Evolutionary conservation across 2,329 filamentous ascomycete species (phyloP).

Genomic region (Triangularia verruculosa): DNA sequence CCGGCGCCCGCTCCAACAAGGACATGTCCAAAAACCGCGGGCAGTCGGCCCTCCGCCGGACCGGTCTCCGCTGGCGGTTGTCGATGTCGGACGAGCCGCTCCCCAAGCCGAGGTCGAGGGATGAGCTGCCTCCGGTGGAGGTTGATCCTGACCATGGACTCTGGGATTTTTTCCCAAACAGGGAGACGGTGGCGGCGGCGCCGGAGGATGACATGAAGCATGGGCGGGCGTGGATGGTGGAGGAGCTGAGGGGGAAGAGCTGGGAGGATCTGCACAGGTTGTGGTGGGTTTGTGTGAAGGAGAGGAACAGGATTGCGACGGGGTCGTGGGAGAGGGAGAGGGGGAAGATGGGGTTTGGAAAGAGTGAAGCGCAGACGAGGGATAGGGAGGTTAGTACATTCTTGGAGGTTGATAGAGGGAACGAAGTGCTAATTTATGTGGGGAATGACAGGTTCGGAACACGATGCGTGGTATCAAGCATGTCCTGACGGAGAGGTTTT

Average conservation of each 20-base stretch:
- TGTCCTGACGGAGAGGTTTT: constrained; percentile 80
- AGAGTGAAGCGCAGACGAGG: constrained; percentile 61
- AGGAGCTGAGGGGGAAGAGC: constrained; percentile 83
- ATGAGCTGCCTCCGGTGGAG: constrained; percentile 56
- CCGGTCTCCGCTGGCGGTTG: constrained; percentile 70
- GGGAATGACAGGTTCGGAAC: constrained; percentile 57
- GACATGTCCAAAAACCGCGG: constrained; percentile 81
- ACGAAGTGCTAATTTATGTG: constrained; percentile 12
- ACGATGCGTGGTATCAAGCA: constrained; percentile 85
- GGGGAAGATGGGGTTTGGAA: constrained; percentile 69
- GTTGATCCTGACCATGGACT: constrained; percentile 78
- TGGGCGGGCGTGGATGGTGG: constrained; percentile 78
- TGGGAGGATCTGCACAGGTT: constrained; percentile 91
- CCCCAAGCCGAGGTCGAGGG: constrained; percentile 58
- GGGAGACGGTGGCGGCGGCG: constrained; percentile 64
- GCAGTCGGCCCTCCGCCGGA: constrained; percentile 75
- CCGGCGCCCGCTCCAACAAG: constrained; percentile 44
- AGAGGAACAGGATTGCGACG: constrained; percentile 86
- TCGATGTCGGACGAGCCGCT: constrained; percentile 70
- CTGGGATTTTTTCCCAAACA: constrained; percentile 83
- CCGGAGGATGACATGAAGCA: constrained; percentile 69
- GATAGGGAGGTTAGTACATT: constrained; percentile 60
- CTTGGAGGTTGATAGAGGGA: not conserved
- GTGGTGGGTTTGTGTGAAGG: constrained; percentile 93
- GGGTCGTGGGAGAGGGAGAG: constrained; percentile 65